Base-by-base conservation (phyloP, 192 early-diverging fungal species). In the Paraglomus occultum region DNA sequence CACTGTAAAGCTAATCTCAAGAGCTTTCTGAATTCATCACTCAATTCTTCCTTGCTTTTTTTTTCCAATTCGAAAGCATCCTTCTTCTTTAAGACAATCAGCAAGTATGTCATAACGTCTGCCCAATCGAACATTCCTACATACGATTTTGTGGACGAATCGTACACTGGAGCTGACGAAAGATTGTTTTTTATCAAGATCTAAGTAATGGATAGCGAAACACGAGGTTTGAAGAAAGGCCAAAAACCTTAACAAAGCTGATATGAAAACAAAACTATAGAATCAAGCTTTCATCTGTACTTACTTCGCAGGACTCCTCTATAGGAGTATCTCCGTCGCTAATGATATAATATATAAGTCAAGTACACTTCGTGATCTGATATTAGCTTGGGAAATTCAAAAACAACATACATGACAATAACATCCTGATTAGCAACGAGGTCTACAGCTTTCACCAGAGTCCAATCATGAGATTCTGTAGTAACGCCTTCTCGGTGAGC, bases 111-210 rank as follows among this genome's bases (percentile, higher is more conserved):
- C 66, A 91, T 89, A 54, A 92, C 73, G 62, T 95, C 93, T 45
- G 61, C 87, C 90, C 71, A 89, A 71, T 95, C 93, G 78, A 95
- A 92, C 90, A 95, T 91, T 44, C 93, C 93, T 15, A 90, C 80
- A 74, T 86, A 95, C 15, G 78, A 76, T 14, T 80, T 83, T 40
- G 67, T 79, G 22, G 51, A 42, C n/a, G 39, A 48, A 51, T 90
- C 90, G 73, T 87, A 92, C 2, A 95, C 85, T 4, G 93, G 93
- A 0, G 91, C 91, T 0, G 91, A 92, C 6, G 89, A 89, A 62
- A 95, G 88, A 52, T 84, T 83, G 67, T 91, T 84, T 68, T 88
- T 72, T 38, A 92, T 87, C 14, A 95, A 79, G 0, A 82, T 73
- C 73, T 80, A 59, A 18, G 10, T 15, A 42, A 61, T 7, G 44